A percentile compares a stretch with the other conserved stretches of the same genome.
Conservation (phyloP, 2,329 filamentous ascomycete species). For the Albophoma yamanashiensis region DNA sequence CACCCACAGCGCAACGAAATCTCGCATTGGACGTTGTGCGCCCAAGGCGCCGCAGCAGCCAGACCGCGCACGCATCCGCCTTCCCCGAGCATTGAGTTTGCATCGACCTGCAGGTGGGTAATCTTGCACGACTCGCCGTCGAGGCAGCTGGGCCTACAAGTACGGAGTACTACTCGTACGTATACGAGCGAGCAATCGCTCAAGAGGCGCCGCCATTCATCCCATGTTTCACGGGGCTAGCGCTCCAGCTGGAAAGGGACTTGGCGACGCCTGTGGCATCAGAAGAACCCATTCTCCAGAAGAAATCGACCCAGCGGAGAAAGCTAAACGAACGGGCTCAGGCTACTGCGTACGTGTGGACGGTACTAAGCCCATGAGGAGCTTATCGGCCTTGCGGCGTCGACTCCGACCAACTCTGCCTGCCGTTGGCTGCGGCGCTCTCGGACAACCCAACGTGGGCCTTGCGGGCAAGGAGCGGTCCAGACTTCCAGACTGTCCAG, state of each 20-base stretch:
- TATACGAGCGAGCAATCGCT: not conserved
- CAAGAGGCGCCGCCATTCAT: not conserved
- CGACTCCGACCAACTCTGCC: not conserved
- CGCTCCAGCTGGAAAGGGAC: not conserved
- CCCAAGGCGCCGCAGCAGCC: too few relatives aligned
- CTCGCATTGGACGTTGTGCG: not conserved
- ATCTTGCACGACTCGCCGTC: not conserved
- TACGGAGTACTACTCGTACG: too few relatives aligned
- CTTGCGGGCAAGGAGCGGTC: not conserved
- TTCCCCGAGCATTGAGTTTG: not conserved
- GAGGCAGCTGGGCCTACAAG: not conserved
- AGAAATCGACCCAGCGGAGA: not conserved
- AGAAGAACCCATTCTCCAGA: not conserved
- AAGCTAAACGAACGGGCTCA: too few relatives aligned
- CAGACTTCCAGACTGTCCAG: not conserved
- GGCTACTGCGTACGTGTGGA: too few relatives aligned
- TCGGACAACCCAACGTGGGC: not conserved
- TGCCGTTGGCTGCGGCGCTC: too few relatives aligned
- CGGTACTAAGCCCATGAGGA: too few relatives aligned
- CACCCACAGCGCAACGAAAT: too few relatives aligned
- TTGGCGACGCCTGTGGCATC: not conserved
- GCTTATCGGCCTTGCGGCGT: too few relatives aligned
- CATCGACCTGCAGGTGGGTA: not conserved
- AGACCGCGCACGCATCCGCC: not conserved
- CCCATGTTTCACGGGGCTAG: not conserved